These are phyloP conservation scores for Eucalyptus brandiana DNA, from an alignment of 345 rosid genomes.

Conservation along the genomic window DNA sequence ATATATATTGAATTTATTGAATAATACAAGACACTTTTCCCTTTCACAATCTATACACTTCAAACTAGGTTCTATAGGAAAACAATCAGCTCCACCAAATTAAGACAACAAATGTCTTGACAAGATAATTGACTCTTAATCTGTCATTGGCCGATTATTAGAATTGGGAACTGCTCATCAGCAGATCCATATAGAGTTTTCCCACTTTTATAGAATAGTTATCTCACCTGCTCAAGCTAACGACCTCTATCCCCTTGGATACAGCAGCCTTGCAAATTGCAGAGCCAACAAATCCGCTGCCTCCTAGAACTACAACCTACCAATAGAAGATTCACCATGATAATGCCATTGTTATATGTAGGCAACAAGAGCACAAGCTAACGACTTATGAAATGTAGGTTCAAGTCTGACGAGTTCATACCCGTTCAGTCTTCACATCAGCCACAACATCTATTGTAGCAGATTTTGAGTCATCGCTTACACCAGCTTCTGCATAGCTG, in stretches of 20 bases:
- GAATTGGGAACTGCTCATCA: neutral
- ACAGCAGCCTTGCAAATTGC: conserved; percentile 92
- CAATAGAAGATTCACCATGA: conserved; percentile 1
- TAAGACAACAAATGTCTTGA: neutral
- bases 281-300: conserved; percentile 90
- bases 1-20: no score
- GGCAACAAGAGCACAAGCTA: neutral
- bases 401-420: neutral
- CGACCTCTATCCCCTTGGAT: conserved; percentile 68
- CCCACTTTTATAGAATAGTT: neutral
- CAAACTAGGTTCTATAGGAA: neutral
- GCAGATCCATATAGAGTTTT: neutral
- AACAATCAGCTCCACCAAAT: neutral
- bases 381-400: neutral
- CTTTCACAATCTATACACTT: neutral
- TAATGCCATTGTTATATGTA: neutral
- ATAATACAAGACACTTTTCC: no score
- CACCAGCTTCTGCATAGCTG: conserved; percentile 45
- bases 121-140: neutral
- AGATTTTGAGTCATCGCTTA: conserved; percentile 22
- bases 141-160: neutral
- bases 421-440: conserved; percentile 66
- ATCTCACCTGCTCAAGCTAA: conserved; percentile 79
- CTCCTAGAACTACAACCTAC: conserved; percentile 90
- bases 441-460: conserved; percentile 74